Base-by-base conservation (phyloP, 352 stramenopile species). In the Phytophthora pisi region DNA sequence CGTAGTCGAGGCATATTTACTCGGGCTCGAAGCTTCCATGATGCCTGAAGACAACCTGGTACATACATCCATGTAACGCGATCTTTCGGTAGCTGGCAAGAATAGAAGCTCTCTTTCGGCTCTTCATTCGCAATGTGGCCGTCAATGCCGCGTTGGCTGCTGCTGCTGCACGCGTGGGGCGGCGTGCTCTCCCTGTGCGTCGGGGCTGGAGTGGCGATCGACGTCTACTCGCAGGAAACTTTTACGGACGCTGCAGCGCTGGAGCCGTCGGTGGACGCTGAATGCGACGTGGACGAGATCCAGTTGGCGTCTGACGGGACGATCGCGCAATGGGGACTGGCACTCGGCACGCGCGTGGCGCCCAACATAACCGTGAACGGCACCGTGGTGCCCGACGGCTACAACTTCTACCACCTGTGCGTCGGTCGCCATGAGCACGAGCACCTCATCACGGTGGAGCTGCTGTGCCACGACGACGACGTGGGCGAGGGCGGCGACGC, bases 351-450 rank as follows among this genome's bases (percentile, higher is more conserved):
- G 52, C 81, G 73, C 4, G 75, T 95, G 16, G 36, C 68, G 23
- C 72, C 87, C 43, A 90, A 93, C 53, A 78, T 77, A 64, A 90
- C 84, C 18, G 82, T 93, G 42, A 90, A 88, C 57, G 84, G 79
- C 18, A 77, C 72, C 3, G 82, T 95, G 28, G 36, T 53, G 4
- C 54, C 70, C 13, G 82, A 88, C 26, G 70, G 69, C 31, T 90
- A 88, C 57, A 76, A 80, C 31, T 95, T 85, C 50, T 93, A 89
- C 62, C 85, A 95, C 45, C 30, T 93, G 9, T 95, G 84, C 59
- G 81, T 95, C 34, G 51, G 79, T 49, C 83, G 87, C 20, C 87
- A 95, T 57, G 75, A 90, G 26, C 87, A 93, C 64, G 84, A 95
- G 55, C 87, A 95, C 63, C 68, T 81, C 34, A 84, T 93, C 61